Base-by-base conservation (phyloP, 2,329 filamentous ascomycete genomes). In the Hypomyces perniciosus region DNA sequence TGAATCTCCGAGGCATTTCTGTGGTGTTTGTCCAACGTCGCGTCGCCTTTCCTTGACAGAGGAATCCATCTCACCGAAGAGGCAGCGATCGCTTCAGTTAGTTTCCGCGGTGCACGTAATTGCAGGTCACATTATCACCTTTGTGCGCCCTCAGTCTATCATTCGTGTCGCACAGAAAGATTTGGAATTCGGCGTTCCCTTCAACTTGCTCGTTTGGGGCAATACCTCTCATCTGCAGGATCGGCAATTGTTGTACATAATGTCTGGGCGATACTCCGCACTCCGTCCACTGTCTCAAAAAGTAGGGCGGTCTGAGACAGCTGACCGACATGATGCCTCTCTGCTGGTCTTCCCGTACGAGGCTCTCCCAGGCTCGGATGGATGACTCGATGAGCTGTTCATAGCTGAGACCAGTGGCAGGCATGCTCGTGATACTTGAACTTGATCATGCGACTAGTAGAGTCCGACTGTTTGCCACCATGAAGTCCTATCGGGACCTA, bases 381-480 rank as follows among this genome's bases (percentile, higher is more conserved):
- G 20, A 20, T 3, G 20, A 20, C 20, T 90, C 43, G 82, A 86
- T 20, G 86, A 79, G 61, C 90, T 90, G 72, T 90, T 90, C 7
- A 84, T 85, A 59, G 65, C 41, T 8, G 37, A 49, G 8, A 49
- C 8, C 74, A 3, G 76, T 79, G 20, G 79, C 84, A 57, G 80
- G 84, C 83, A 87, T 87, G 57, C 80, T 84, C 83, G 4, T 72
- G 69, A 28, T 69, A 73, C 51, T 79, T 75, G 34, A 79, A 73
- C 46, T 76, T 75, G 26, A 83, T 71, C 77, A 87, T 83, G 65
- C 93, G 86, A 48, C 84, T 78, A 31, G 90, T 90, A 12, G 89
- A 88, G n/a, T 88, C 89, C 73, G 92, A 88, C 20, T 20, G 20
- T 20, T 20, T 20, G 20, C 20, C 20, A 20, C 20, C 20, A 20